These are phyloP conservation scores for Penicillium sp. DNA, from an alignment of 2,329 filamentous ascomycete species.

Conservation along the genomic window DNA sequence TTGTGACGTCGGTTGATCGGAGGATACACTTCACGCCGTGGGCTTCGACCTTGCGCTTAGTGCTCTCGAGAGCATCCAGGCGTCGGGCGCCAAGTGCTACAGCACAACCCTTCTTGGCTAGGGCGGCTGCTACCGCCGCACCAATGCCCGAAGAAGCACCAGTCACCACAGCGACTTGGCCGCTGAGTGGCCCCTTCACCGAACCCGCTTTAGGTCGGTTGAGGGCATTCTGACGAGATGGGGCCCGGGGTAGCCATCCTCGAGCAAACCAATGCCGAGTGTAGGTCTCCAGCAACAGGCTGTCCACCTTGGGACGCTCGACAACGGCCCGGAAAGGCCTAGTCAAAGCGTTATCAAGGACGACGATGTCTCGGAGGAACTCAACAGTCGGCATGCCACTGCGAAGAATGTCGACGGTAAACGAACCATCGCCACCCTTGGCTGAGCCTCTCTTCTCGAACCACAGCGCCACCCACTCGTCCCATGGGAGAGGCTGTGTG, in stretches of 20 bases:
- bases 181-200: conserved; percentile 60
- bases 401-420: conserved; percentile 76
- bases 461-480: conserved; percentile 75
- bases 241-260: conserved; percentile 70
- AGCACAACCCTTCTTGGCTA: conserved; percentile 70
- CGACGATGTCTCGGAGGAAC: conserved; percentile 68
- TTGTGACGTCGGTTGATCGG: conserved; percentile 71
- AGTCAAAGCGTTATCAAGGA: conserved; percentile 70
- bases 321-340: conserved; percentile 59
- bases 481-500: conserved; percentile 65
- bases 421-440: conserved; percentile 68
- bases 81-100: conserved; percentile 72
- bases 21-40: conserved; percentile 65
- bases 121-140: conserved; percentile 67
- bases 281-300: conserved; percentile 71
- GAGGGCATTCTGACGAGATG: conserved; percentile 51
- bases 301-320: conserved; percentile 67
- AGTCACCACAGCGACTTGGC: conserved; percentile 72
- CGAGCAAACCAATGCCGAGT: conserved; percentile 76
- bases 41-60: conserved; percentile 61
- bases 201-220: conserved; percentile 48
- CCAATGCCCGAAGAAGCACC: conserved; percentile 79
- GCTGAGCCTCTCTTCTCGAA: conserved; percentile 64
- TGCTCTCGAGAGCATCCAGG: conserved; percentile 63
- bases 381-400: conserved; percentile 77